Evolutionary conservation across 2,329 filamentous ascomycete genomes (phyloP).

Genomic region (Beauveria bassiana): DNA sequence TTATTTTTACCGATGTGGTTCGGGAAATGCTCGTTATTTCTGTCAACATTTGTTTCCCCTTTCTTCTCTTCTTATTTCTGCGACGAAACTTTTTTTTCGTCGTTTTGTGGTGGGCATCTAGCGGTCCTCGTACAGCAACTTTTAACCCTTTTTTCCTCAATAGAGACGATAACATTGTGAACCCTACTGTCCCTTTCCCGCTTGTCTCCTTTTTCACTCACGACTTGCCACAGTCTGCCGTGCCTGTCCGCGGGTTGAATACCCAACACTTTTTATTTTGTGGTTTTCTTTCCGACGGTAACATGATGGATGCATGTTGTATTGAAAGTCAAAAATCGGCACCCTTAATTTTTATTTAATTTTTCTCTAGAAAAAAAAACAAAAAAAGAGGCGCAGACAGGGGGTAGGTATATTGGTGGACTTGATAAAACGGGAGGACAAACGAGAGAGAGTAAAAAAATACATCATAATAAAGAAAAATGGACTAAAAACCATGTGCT

Average conservation of each 20-base stretch:
- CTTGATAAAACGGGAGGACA: not conserved
- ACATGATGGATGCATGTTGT: not conserved
- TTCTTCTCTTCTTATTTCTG: not conserved
- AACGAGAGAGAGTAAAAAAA: not conserved
- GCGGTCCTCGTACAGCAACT: not conserved
- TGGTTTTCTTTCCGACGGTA: not conserved
- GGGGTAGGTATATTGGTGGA: not conserved
- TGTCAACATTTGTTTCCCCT: not conserved
- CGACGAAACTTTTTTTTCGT: not conserved
- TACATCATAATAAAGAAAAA: too few relatives aligned
- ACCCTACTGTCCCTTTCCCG: not conserved
- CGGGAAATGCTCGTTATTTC: constrained; percentile 2
- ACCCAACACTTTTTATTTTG: too few relatives aligned
- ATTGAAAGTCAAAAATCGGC: not conserved
- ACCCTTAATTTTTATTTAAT: too few relatives aligned
- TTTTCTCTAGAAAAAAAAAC: too few relatives aligned
- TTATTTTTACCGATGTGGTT: constrained; percentile 8
- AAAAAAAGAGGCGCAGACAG: not conserved
- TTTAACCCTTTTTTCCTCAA: not conserved
- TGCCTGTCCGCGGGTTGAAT: too few relatives aligned
- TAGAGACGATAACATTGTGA: too few relatives aligned
- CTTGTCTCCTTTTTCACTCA: not conserved
- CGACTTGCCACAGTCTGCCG: not conserved
- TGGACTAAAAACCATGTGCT: not conserved
- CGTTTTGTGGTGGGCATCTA: constrained; percentile 9